Base-by-base conservation (phyloP, 164 flowering plant genomes). In the Stephania yunnanensis region DNA sequence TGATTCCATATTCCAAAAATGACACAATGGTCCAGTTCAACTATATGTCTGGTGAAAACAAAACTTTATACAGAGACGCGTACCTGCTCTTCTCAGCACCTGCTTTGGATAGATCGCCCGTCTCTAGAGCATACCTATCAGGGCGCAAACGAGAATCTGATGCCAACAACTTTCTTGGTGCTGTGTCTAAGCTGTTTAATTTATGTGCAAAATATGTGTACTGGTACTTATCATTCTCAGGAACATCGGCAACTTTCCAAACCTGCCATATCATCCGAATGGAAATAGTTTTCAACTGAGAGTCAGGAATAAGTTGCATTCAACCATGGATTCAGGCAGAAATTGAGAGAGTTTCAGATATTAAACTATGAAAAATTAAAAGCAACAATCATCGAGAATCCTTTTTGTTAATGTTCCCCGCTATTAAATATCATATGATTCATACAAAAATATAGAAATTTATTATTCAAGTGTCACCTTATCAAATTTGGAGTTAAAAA, bases 81-180 rank as follows among this genome's bases (percentile, higher is more conserved):
- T 19, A 92, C 97, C 91, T 91, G 95, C 87, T 88, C 86, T 92
- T 92, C 75, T 92, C 97, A 8, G 86, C 77, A 73, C 95, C 90
- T 61, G 97, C 87, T 84, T 89, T 92, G 17, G 90, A 81, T 36
- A 89, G 72, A 76, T 92, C 95, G 53, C 92, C 94, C 82, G 80
- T 86, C 83, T 92, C 97, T 73, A 92, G 92, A 31, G 95, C 94
- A 79, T 79, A 89, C 77, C 97, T 83, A 81, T 92, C 97, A 19
- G 97, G 92, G 45, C 97, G 95, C 75, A 92, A 73, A 66, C 97
- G 93, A 77, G 97, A 92, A 84, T 92, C 97, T 64, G 97, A 92
- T 80, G 95, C 87, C 83, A 92, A 81, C 68, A 91, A 71, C 82
- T 90, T 92, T 79, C 82, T 92, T 1, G 97, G 95, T 70, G 97